A percentile compares a stretch with the other conserved stretches of the same genome.
These are phyloP conservation scores for Juncus inflexus DNA, from an alignment of 176 grass and related monocot genomes.

Conservation along the genomic window DNA sequence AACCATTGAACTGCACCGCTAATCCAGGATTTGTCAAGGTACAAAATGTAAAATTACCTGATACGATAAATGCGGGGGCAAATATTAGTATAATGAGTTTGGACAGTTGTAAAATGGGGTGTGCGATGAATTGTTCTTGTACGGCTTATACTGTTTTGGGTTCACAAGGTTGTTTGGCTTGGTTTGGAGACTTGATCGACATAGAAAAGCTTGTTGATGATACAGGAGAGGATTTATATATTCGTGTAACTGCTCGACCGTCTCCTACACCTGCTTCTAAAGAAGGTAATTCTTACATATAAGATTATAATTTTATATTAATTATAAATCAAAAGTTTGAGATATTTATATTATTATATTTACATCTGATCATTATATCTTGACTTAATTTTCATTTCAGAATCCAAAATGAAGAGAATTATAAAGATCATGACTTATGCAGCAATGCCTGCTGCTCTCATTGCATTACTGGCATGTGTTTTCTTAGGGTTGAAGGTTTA, in stretches of 20 bases:
- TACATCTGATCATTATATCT: not conserved
- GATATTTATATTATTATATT: not conserved
- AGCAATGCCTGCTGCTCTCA: conserved; percentile 18
- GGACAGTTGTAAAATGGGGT: conserved; percentile 7
- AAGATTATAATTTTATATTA: too few relatives aligned
- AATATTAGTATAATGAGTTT: conserved; percentile 15
- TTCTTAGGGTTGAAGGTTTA: not conserved
- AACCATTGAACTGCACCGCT: conserved; percentile 13
- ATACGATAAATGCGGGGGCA: conserved; percentile 15
- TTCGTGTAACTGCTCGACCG: conserved; percentile 9
- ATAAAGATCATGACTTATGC: conserved; percentile 3
- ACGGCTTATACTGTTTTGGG: conserved; percentile 2
- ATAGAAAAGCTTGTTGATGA: conserved; percentile 17
- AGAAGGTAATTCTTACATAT: too few relatives aligned
- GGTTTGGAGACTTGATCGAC: conserved; percentile 25
- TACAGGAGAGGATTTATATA: conserved; percentile 12
- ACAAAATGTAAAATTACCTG: conserved; percentile 18
- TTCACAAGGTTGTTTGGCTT: conserved; percentile 24
- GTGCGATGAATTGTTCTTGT: conserved; percentile 6
- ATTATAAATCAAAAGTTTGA: not conserved
- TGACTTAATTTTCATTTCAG: not conserved
- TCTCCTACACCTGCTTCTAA: not conserved
- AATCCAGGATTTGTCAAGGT: not conserved
- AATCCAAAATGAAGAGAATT: conserved; percentile 3
- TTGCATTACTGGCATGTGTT: not conserved